Base-by-base conservation (phyloP, 2,329 filamentous ascomycete genomes). In the Pseudopyricularia javanii region DNA sequence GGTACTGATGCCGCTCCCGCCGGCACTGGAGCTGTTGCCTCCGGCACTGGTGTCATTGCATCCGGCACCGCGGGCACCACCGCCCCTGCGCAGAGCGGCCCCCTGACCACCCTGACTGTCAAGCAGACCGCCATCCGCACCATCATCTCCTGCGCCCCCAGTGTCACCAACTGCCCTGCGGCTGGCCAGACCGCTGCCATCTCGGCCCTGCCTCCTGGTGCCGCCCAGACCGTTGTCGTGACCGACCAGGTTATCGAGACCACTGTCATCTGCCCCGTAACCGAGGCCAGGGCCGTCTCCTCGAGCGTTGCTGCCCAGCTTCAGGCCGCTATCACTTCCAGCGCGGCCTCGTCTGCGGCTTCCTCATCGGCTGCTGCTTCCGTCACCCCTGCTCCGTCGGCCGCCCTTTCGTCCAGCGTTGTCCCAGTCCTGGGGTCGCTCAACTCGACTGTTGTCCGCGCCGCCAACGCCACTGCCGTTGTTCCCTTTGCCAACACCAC, bases 181-280 rank as follows among this genome's bases (percentile, higher is more conserved):
- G 40, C 43, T 35, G 70, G 22, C 28, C 26, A 43, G n/a, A 47
- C 50, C 34, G 47, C 33, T 37, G 70, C 69, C 67, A 70, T 67
- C 32, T 56, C 63, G 47, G 53, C 60, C 24, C 61, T 68, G 47
- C 62, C 66, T 9, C 51, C 59, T 33, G 58, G 58, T 35, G 62
- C 63, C 7, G 59, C 64, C 17, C 56, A 58, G 34, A 64, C 63
- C 33, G 61, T 63, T 43, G 57, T 70, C 20, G 67, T 72, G 32
- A 73, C 70, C 12, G 63, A 70, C 54, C 67, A 64, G 17, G 56
- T 70, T 49, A 57, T 65, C 26, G 58, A 71, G 14, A 65, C 66
- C 51, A 67, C 66, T 45, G 69, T 68, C 47, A 60, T 71, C 54
- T 72, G 70, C 67, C 70, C 71, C 52, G 68, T 72, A 37, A 64